A percentile compares a stretch with the other conserved stretches of the same genome.
Conservation (phyloP, 2,329 filamentous ascomycete species). For the Fusarium pseudograminearum region DNA sequence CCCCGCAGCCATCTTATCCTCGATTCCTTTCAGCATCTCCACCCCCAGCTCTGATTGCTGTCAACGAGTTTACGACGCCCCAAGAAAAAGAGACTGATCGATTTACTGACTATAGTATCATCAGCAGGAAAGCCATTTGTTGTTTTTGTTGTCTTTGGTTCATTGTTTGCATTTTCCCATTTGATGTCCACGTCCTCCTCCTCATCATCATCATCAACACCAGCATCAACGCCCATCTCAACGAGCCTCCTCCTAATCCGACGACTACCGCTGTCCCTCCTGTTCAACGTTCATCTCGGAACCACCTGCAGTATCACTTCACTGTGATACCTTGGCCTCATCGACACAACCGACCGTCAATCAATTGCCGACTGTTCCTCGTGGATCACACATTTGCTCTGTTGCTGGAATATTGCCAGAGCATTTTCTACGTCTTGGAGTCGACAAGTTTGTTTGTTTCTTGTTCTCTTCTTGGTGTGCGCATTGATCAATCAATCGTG, state of each 20-base stretch:
- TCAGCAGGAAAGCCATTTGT: conserved; percentile 32
- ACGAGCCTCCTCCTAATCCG: conserved; percentile 30
- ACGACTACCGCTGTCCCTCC: conserved; percentile 13
- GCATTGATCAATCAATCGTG: conserved; percentile 33
- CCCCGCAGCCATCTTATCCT: conserved; percentile 41
- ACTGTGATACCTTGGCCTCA: conserved; percentile 31
- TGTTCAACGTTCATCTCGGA: conserved; percentile 21
- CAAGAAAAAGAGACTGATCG: conserved; percentile 26
- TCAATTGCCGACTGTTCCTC: conserved; percentile 41
- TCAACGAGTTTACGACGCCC: conserved; percentile 42
- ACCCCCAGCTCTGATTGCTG: conserved; percentile 43
- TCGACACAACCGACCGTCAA: background rate
- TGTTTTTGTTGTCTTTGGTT: conserved; percentile 5
- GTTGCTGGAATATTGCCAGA: conserved; percentile 58
- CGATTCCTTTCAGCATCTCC: conserved; percentile 37
- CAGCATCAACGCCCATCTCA: conserved; percentile 3
- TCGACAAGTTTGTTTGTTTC: conserved; percentile 35
- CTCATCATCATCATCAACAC: background rate
- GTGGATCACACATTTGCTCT: conserved; percentile 38
- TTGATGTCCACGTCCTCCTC: conserved; percentile 7
- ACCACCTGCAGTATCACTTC: conserved; percentile 37
- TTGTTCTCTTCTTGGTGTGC: conserved; percentile 27
- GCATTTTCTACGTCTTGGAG: conserved; percentile 36
- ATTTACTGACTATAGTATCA: conserved; percentile 45
- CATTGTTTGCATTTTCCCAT: conserved; percentile 8